phyloP scores from a whole-genome alignment of 345 rosid species.

The Boechera divaricarpa region DNA sequence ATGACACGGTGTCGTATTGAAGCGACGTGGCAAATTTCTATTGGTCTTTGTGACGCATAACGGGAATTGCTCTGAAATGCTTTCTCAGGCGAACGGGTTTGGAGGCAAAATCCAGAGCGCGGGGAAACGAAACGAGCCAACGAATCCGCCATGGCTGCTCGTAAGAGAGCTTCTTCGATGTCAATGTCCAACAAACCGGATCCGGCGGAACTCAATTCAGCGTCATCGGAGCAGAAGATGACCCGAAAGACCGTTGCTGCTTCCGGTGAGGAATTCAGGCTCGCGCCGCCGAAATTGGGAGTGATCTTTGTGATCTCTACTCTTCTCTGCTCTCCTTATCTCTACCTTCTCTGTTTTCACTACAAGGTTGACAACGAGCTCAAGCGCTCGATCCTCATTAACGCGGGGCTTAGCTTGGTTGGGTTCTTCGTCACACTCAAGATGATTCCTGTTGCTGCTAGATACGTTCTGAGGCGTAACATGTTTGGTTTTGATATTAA shows the following conservation, averaged over 20 bases:
- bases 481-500: slow-evolving; percentile 95
- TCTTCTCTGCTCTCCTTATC: slow-evolving; percentile 65
- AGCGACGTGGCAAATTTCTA: neutral
- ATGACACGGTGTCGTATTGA: slow-evolving; percentile 26
- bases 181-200: slow-evolving; percentile 24
- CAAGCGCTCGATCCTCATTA: slow-evolving; percentile 76
- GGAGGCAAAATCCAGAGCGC: slow-evolving; percentile 27
- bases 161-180: slow-evolving; percentile 58
- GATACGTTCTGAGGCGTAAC: slow-evolving; percentile 78
- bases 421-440: slow-evolving; percentile 75
- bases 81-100: neutral
- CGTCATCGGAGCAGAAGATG: slow-evolving; percentile 28
- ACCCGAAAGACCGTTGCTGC: slow-evolving; percentile 18
- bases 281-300: slow-evolving; percentile 71
- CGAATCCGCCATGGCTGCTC: slow-evolving; percentile 73
- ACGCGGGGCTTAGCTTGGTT: slow-evolving; percentile 76
- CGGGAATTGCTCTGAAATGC: neutral
- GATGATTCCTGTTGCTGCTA: slow-evolving; percentile 90
- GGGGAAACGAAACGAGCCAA: slow-evolving; percentile 30
- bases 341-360: slow-evolving; percentile 66
- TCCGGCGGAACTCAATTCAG: neutral
- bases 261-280: slow-evolving; percentile 31
- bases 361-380: slow-evolving; percentile 67
- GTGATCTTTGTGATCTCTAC: slow-evolving; percentile 59
- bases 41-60: slow-evolving; percentile 36